Percentiles rank a stretch among this genome's conserved stretches.
phyloP scores from a whole-genome alignment of 2,329 filamentous ascomycete species.

The Arthrocladium fulminans region DNA sequence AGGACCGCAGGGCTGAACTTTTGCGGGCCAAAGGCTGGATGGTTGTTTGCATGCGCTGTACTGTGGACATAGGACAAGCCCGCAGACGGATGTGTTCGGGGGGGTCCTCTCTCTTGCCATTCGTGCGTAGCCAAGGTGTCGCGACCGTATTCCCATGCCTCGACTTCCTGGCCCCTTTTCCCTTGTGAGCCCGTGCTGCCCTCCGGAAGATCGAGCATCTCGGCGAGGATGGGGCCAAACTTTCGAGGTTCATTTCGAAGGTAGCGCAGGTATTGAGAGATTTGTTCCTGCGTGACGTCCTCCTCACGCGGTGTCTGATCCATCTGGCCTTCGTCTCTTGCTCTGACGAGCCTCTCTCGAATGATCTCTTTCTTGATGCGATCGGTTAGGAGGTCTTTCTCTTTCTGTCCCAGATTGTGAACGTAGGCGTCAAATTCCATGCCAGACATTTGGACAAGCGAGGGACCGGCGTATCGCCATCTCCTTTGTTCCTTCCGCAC shows the following conservation, averaged over 20 bases:
- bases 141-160: conserved; percentile 19
- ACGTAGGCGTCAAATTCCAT: conserved; percentile 48
- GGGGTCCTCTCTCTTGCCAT: conserved; percentile 42
- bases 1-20: conserved; percentile 42
- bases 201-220: conserved; percentile 49
- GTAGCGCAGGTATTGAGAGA: conserved; percentile 38
- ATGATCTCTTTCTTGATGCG: conserved; percentile 30
- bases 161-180: conserved; percentile 1
- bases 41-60: conserved; percentile 48
- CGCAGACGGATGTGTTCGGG: conserved; percentile 56
- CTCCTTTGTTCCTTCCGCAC: neutral
- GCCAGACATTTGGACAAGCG: conserved; percentile 47
- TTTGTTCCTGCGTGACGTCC: conserved; percentile 37
- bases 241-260: conserved; percentile 34
- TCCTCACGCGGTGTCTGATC: conserved; percentile 25
- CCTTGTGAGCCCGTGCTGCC: conserved; percentile 30
- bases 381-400: conserved; percentile 24
- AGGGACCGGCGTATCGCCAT: conserved; percentile 44
- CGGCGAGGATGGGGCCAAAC: conserved; percentile 45
- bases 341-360: conserved; percentile 30
- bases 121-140: conserved; percentile 27
- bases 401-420: conserved; percentile 29
- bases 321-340: conserved; percentile 31
- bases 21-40: conserved; percentile 54
- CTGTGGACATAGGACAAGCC: conserved; percentile 54